These are phyloP conservation scores for Magnaporthales sp. DNA, from an alignment of 2,329 filamentous ascomycete species.

Conservation along the genomic window DNA sequence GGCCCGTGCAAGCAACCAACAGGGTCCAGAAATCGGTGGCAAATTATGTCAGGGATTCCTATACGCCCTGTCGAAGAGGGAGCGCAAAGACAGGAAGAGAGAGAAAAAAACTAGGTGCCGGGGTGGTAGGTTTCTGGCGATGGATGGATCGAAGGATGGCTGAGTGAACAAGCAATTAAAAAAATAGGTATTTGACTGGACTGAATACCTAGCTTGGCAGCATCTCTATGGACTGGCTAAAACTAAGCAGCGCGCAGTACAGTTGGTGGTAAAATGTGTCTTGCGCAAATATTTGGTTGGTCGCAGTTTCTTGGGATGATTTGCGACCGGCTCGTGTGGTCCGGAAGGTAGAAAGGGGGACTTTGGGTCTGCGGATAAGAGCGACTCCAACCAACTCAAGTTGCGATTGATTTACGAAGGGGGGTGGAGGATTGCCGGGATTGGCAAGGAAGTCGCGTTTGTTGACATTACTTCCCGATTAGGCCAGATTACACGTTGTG, in stretches of 20 bases:
- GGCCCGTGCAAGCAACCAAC: background rate
- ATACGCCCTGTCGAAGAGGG: background rate
- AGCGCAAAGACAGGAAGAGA: background rate
- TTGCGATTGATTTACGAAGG: background rate
- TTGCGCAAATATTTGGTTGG: background rate
- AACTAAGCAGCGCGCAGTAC: background rate
- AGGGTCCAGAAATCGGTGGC: conserved; percentile 1
- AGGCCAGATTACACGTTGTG: background rate
- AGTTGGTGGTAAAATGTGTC: background rate
- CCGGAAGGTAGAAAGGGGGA: background rate
- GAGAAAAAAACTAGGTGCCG: background rate
- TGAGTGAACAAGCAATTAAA: background rate
- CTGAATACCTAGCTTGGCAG: background rate
- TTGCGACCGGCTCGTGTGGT: background rate
- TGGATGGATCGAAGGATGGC: background rate
- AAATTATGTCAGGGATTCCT: conserved; percentile 2
- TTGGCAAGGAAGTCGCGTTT: background rate
- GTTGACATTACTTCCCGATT: background rate
- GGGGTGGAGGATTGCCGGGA: background rate
- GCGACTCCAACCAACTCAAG: background rate
- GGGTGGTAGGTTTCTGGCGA: background rate
- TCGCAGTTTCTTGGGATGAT: background rate
- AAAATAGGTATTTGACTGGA: background rate
- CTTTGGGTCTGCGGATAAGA: background rate
- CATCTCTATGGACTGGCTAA: background rate